A percentile compares a stretch with the other conserved stretches of the same genome.
These are phyloP conservation scores for Trypanosoma caninum DNA, from an alignment of 208 protist species.

Conservation along the genomic window DNA sequence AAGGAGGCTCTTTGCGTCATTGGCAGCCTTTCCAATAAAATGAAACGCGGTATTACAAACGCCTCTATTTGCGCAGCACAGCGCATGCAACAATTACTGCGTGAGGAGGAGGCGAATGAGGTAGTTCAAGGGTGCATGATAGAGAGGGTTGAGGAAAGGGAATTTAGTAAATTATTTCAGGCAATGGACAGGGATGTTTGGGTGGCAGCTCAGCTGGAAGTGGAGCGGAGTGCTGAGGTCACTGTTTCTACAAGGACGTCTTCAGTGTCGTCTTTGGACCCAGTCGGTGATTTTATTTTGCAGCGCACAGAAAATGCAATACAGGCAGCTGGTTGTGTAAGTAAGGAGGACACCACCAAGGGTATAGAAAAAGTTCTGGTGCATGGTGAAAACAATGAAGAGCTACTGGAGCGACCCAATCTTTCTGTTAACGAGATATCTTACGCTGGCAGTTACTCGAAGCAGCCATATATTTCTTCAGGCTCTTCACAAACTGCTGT, in stretches of 20 bases:
- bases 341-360: background rate
- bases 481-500: too few relatives aligned
- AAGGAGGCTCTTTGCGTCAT: background rate
- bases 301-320: background rate
- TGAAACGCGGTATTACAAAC: background rate
- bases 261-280: background rate
- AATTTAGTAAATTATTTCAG: background rate
- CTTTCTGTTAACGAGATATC: background rate
- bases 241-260: background rate
- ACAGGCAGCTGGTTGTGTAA: background rate
- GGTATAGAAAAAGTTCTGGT: background rate
- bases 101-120: slow-evolving; percentile 1
- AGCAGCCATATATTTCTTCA: too few relatives aligned
- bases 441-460: too few relatives aligned
- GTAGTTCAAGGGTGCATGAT: background rate
- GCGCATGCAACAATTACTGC: background rate
- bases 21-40: background rate
- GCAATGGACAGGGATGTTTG: background rate
- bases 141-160: slow-evolving; percentile 3
- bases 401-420: background rate
- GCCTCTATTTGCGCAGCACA: background rate
- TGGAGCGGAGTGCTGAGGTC: background rate
- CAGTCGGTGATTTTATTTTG: background rate
- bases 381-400: background rate
- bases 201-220: background rate